Evolutionary conservation across 495 filamentous ascomycete species (phyloP).

Genomic region (Trypethelium eluteriae): DNA sequence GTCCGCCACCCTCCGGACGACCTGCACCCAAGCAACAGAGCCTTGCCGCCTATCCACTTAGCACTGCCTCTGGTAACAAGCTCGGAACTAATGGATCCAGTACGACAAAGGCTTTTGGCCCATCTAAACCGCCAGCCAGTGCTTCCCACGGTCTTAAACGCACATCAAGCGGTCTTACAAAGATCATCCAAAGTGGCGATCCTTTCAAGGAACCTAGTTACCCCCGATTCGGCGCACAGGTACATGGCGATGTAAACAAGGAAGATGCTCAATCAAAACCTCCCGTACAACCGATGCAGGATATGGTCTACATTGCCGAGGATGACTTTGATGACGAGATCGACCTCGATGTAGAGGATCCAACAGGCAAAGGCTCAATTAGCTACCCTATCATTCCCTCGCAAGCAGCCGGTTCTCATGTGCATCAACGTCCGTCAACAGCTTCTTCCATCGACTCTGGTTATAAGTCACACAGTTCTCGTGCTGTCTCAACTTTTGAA

Average conservation of each 20-base stretch:
- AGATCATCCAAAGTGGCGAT: constrained; percentile 26
- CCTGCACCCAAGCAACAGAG: not conserved
- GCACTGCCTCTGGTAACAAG: not conserved
- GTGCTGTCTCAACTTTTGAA: constrained; percentile 19
- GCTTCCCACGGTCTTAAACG: constrained; percentile 26
- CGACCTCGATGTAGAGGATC: constrained; percentile 53
- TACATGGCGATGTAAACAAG: constrained; percentile 16
- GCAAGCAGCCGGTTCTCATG: constrained; percentile 12
- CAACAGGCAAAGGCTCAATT: constrained; percentile 34
- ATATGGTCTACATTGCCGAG: constrained; percentile 46
- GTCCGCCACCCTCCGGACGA: not conserved
- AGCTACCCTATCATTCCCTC: constrained; percentile 43
- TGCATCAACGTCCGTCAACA: not conserved
- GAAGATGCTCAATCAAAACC: not conserved
- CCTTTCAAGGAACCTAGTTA: constrained; percentile 27
- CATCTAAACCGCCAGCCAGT: not conserved
- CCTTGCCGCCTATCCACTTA: not conserved
- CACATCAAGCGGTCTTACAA: constrained; percentile 35
- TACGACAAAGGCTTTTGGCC: not conserved
- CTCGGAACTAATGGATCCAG: not conserved
- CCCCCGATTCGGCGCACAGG: constrained; percentile 17
- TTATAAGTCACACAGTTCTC: not conserved
- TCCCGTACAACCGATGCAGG: not conserved
- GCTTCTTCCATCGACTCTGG: not conserved
- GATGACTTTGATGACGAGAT: constrained; percentile 65